Percentiles rank a stretch among this genome's conserved stretches.
Conservation (phyloP, 1,284 basidiomycete species). For the Mycosarcoma maydis region DNA sequence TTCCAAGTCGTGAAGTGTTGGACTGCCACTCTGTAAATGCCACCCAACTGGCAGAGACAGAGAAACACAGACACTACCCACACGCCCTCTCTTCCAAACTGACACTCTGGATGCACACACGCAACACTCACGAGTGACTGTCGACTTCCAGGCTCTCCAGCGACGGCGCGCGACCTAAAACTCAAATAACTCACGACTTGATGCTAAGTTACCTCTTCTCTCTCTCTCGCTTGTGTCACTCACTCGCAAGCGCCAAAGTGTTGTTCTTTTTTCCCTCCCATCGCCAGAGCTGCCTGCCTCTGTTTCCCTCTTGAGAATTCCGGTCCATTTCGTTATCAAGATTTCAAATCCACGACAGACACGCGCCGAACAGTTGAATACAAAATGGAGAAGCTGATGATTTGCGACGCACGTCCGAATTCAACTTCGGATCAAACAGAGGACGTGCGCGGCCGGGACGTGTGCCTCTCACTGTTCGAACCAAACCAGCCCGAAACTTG, state of each 20-base stretch:
- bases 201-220: too few species aligned
- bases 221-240: too few species aligned
- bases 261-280: constrained; percentile 12
- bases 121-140: too few species aligned
- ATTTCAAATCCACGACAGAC: background rate
- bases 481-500: background rate
- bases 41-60: too few species aligned
- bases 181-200: too few species aligned
- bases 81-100: constrained; percentile 4
- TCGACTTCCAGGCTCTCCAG: too few species aligned
- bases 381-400: background rate
- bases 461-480: background rate
- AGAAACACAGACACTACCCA: background rate
- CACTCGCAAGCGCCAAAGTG: too few species aligned
- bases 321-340: too few species aligned
- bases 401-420: constrained; percentile 8
- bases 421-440: background rate
- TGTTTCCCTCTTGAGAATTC: too few species aligned
- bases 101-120: constrained; percentile 8
- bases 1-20: constrained; percentile 27
- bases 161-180: too few species aligned
- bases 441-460: background rate
- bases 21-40: constrained; percentile 19
- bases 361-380: background rate
- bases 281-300: background rate